These are phyloP conservation scores for Cornus suecica DNA, from an alignment of 148 eudicot genomes.

Conservation along the genomic window DNA sequence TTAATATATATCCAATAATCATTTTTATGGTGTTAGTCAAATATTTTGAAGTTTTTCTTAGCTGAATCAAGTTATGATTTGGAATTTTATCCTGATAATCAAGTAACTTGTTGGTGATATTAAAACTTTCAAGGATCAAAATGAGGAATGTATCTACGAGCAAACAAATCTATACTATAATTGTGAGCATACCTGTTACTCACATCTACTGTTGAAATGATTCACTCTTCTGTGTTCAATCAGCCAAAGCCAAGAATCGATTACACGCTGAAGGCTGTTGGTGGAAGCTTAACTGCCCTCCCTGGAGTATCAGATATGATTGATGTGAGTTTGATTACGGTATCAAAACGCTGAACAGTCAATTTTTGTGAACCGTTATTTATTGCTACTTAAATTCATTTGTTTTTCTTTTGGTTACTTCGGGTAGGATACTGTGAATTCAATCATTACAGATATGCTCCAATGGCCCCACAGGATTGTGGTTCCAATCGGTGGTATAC, in stretches of 20 bases:
- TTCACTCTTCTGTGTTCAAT: conserved; percentile 13
- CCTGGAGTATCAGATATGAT: conserved; percentile 97
- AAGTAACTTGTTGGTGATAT: not conserved
- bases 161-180: not conserved
- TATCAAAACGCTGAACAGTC: not conserved
- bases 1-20: not conserved
- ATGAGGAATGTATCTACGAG: not conserved
- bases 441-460: conserved; percentile 84
- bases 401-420: conserved; percentile 14
- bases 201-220: not conserved
- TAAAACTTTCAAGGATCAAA: not conserved
- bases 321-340: conserved; percentile 52
- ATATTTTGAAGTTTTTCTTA: not conserved
- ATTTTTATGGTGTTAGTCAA: not conserved
- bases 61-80: not conserved
- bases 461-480: conserved; percentile 99
- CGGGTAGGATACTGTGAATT: conserved; percentile 72
- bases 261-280: conserved; percentile 86
- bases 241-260: conserved; percentile 97
- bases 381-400: conserved; percentile 15
- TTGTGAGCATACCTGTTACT: not conserved
- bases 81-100: not conserved
- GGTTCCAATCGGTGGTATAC: conserved; percentile 91
- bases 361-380: conserved; percentile 6
- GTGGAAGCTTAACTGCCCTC: conserved; percentile 95